A percentile compares a stretch with the other conserved stretches of the same genome.
These are phyloP conservation scores for Entomortierella lignicola DNA, from an alignment of 192 early-diverging fungal genomes.

Conservation along the genomic window DNA sequence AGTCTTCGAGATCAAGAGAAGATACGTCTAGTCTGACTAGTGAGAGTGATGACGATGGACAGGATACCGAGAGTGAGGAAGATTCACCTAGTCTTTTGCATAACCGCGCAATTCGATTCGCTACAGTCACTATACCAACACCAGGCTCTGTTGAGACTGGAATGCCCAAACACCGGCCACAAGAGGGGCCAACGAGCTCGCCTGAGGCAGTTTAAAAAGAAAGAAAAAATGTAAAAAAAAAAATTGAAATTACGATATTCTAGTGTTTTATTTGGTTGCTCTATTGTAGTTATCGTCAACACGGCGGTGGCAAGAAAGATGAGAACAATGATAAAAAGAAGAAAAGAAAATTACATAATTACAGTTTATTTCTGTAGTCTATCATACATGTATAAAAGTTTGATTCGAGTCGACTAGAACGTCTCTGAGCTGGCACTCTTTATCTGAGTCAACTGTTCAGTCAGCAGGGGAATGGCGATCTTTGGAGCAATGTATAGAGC, in stretches of 20 bases:
- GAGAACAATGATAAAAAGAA: too few relatives aligned
- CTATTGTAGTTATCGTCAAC: too few relatives aligned
- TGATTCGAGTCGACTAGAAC: background rate
- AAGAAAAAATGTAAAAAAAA: slow-evolving; percentile 1
- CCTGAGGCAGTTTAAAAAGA: slow-evolving; percentile 18
- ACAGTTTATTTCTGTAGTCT: too few relatives aligned
- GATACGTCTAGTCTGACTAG: slow-evolving; percentile 6
- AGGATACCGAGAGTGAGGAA: slow-evolving; percentile 23
- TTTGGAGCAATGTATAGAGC: slow-evolving; percentile 74
- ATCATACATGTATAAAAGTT: too few relatives aligned
- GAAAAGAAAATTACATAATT: too few relatives aligned
- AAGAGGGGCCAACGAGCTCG: slow-evolving; percentile 10
- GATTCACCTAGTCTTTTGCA: slow-evolving; percentile 31
- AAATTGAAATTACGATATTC: too few relatives aligned
- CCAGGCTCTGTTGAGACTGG: background rate
- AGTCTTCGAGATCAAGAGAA: background rate
- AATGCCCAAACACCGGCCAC: slow-evolving; percentile 22
- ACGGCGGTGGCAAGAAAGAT: too few relatives aligned
- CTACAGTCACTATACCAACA: slow-evolving; percentile 14
- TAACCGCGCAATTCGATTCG: slow-evolving; percentile 42
- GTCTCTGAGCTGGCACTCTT: slow-evolving; percentile 1
- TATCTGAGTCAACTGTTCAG: slow-evolving; percentile 29
- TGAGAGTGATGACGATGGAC: background rate
- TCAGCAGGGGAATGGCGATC: slow-evolving; percentile 24
- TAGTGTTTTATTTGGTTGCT: too few relatives aligned